phyloP scores from a whole-genome alignment of 1,284 basidiomycete genomes.

The Cystobasidium pallidum region DNA sequence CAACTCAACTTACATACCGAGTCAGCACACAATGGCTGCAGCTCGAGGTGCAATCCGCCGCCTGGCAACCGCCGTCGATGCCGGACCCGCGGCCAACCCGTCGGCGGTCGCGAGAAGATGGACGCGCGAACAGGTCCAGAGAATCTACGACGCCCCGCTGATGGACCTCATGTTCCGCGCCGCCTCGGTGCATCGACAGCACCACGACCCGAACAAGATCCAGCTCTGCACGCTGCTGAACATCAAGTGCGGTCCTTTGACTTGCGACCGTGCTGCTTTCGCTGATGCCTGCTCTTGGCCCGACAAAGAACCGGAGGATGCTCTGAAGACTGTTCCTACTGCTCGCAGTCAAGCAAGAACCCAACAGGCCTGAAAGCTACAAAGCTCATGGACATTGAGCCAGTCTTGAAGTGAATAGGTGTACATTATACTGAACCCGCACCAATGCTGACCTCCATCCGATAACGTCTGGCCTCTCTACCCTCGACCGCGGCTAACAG shows the following conservation, averaged over 20 bases:
- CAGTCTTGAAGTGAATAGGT: slow-evolving; percentile 76
- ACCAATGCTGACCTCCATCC: not conserved
- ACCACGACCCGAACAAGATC: slow-evolving; percentile 85
- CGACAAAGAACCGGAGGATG: slow-evolving; percentile 73
- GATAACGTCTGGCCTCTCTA: too few relatives aligned
- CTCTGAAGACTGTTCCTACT: slow-evolving; percentile 97
- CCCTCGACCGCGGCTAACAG: too few relatives aligned
- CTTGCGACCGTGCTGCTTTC: slow-evolving; percentile 57
- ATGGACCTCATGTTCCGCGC: slow-evolving; percentile 85
- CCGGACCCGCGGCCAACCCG: not conserved
- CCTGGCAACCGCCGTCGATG: slow-evolving; percentile 36
- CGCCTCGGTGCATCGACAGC: slow-evolving; percentile 73
- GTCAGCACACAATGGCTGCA: not conserved
- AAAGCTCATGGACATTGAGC: slow-evolving; percentile 84
- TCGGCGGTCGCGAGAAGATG: slow-evolving; percentile 56
- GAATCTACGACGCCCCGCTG: slow-evolving; percentile 76
- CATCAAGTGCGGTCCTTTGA: slow-evolving; percentile 70
- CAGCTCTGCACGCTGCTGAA: slow-evolving; percentile 99
- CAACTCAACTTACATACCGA: not conserved
- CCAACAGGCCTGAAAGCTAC: slow-evolving; percentile 86
- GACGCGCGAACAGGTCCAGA: slow-evolving; percentile 71
- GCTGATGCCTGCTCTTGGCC: not conserved
- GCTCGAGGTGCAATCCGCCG: slow-evolving; percentile 23
- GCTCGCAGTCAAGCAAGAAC: slow-evolving; percentile 93
- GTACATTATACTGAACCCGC: not conserved